Conservation (phyloP, 495 filamentous ascomycete species). For the Aspergillus biplanus region DNA sequence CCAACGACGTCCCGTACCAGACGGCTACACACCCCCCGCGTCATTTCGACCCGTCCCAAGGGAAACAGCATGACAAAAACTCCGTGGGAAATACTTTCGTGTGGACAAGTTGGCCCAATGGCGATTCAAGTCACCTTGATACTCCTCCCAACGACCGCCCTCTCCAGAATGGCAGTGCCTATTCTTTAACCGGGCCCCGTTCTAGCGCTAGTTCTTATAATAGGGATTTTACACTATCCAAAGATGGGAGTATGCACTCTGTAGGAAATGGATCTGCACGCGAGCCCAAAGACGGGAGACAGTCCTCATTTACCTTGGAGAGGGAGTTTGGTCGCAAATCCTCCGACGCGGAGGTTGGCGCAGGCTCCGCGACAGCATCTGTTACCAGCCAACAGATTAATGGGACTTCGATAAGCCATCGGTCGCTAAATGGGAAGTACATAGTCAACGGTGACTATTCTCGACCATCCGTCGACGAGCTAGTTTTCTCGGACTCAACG, state of each 20-base stretch:
- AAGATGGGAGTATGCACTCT: slow-evolving; percentile 57
- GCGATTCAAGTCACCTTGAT: slow-evolving; percentile 42
- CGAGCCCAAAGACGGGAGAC: slow-evolving; percentile 45
- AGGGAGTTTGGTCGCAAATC: slow-evolving; percentile 33
- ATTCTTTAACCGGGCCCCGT: slow-evolving; percentile 51
- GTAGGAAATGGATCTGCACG: slow-evolving; percentile 48
- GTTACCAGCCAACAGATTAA: slow-evolving; percentile 39
- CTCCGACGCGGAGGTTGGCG: slow-evolving; percentile 36
- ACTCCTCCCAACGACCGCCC: slow-evolving; percentile 41
- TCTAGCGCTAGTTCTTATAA: slow-evolving; percentile 55
- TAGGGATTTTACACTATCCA: slow-evolving; percentile 52
- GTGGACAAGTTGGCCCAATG: slow-evolving; percentile 53
- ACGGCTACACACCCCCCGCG: slow-evolving; percentile 37
- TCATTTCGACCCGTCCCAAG: slow-evolving; percentile 43
- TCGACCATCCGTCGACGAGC: slow-evolving; percentile 41
- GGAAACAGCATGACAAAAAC: slow-evolving; percentile 51
- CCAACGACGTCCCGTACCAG: slow-evolving; percentile 43
- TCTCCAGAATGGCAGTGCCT: slow-evolving; percentile 47
- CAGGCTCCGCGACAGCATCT: slow-evolving; percentile 36
- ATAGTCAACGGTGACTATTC: slow-evolving; percentile 46
- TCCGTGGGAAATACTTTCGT: slow-evolving; percentile 53
- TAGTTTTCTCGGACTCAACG: slow-evolving; percentile 33
- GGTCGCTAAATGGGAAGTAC: slow-evolving; percentile 38
- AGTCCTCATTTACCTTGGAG: slow-evolving; percentile 43
- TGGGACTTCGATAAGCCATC: slow-evolving; percentile 32